A percentile compares a stretch with the other conserved stretches of the same genome.
Conservation (phyloP, 768 basidiomycete genomes). For the Antrodiella citrinella region DNA sequence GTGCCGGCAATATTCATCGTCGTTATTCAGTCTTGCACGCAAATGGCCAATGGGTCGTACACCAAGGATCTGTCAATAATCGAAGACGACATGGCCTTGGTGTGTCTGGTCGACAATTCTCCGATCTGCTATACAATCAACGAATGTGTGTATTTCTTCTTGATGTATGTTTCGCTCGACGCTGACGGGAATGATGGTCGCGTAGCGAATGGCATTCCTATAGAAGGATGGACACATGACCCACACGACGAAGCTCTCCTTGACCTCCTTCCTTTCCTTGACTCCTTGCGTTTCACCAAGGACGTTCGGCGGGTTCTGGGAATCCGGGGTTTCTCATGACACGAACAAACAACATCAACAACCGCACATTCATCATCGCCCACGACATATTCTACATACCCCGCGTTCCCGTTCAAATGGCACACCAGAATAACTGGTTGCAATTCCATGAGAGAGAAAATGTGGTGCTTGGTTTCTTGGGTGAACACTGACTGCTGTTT, state of each 20-base stretch:
- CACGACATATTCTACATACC: too few species aligned
- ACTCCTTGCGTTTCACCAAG: slow-evolving; percentile 90
- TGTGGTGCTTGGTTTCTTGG: too few species aligned
- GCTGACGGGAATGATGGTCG: slow-evolving; percentile 4
- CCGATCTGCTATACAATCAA: slow-evolving; percentile 88
- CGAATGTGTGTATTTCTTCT: slow-evolving; percentile 53
- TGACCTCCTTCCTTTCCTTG: slow-evolving; percentile 90
- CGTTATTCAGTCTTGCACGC: slow-evolving; percentile 71
- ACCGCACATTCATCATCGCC: too few species aligned
- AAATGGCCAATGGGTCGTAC: slow-evolving; percentile 88
- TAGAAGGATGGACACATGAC: slow-evolving; percentile 99
- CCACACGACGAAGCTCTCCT: slow-evolving; percentile 94
- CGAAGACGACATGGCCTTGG: slow-evolving; percentile 83
- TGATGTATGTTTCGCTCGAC: neutral
- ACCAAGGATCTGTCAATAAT: slow-evolving; percentile 87
- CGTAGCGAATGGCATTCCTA: slow-evolving; percentile 93
- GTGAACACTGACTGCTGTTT: too few species aligned
- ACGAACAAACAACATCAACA: neutral
- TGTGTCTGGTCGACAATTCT: slow-evolving; percentile 95
- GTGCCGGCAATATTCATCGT: neutral
- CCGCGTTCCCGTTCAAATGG: too few species aligned
- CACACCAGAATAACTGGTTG: neutral
- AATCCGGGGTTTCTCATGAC: slow-evolving; percentile 45
- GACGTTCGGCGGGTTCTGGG: slow-evolving; percentile 93
- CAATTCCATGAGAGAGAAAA: too few species aligned